Evolutionary conservation across 2,329 filamentous ascomycete genomes (phyloP).

Genomic region (Raffaelea deltoideospora): DNA sequence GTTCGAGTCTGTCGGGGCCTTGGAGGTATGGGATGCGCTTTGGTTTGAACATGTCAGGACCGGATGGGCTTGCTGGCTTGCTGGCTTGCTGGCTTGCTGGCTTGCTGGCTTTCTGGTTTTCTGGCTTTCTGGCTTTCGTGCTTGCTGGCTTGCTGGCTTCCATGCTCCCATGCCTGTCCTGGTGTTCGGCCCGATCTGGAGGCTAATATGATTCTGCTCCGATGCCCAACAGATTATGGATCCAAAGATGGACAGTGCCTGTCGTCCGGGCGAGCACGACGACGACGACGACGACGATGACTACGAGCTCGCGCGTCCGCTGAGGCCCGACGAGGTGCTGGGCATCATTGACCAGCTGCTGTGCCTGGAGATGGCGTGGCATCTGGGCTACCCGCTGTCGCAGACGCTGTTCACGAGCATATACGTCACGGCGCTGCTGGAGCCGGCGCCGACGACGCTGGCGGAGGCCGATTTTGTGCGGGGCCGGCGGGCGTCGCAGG

Average conservation of each 20-base stretch:
- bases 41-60: too few species aligned
- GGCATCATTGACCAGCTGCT: slow-evolving; percentile 91
- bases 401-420: slow-evolving; percentile 92
- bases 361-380: slow-evolving; percentile 76
- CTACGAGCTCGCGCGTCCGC: slow-evolving; percentile 54
- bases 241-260: slow-evolving; percentile 95
- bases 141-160: too few species aligned
- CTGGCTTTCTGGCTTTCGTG: too few species aligned
- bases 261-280: slow-evolving; percentile 63
- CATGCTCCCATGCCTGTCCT: slow-evolving; percentile 7
- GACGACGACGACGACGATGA: slow-evolving; percentile 73
- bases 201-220: neutral
- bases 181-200: neutral
- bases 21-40: slow-evolving; percentile 61
- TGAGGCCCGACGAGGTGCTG: slow-evolving; percentile 66
- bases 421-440: too few species aligned
- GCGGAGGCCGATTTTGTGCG: slow-evolving; percentile 81
- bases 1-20: slow-evolving; percentile 81
- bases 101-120: too few species aligned
- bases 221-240: slow-evolving; percentile 73
- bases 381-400: slow-evolving; percentile 88
- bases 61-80: too few species aligned
- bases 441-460: too few species aligned
- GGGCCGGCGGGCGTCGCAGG: slow-evolving; percentile 57
- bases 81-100: too few species aligned